Percentiles rank a stretch among this genome's conserved stretches.
These are phyloP conservation scores for Amylocarpus encephaloides DNA, from an alignment of 2,329 filamentous ascomycete genomes.

Conservation along the genomic window DNA sequence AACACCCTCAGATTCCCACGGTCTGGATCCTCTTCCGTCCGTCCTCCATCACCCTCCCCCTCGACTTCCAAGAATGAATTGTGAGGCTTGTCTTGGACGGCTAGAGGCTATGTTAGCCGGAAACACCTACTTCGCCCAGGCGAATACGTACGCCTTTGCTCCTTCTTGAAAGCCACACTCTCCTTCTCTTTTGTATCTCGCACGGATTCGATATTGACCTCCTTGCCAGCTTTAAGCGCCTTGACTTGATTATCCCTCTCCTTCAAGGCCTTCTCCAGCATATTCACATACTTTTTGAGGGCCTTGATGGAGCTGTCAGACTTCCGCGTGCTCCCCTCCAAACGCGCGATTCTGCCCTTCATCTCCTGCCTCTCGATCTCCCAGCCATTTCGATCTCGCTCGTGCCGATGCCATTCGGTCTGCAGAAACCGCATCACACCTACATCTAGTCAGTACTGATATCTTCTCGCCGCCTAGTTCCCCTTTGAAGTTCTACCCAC, in stretches of 20 bases:
- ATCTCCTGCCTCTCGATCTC: slow-evolving; percentile 99
- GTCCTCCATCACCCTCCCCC: slow-evolving; percentile 39
- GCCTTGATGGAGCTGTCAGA: slow-evolving; percentile 85
- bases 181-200: slow-evolving; percentile 42
- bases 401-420: slow-evolving; percentile 97
- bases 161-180: slow-evolving; percentile 47
- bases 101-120: slow-evolving; percentile 9
- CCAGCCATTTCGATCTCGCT: slow-evolving; percentile 96
- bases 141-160: slow-evolving; percentile 45
- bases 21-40: slow-evolving; percentile 33
- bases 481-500: slow-evolving; percentile 34
- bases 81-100: slow-evolving; percentile 23
- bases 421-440: slow-evolving; percentile 99
- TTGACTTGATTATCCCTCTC: slow-evolving; percentile 71
- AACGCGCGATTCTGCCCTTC: slow-evolving; percentile 91
- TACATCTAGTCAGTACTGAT: slow-evolving; percentile 60
- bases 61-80: slow-evolving; percentile 38
- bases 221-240: slow-evolving; percentile 39
- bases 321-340: slow-evolving; percentile 84
- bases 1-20: slow-evolving; percentile 52
- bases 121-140: background rate
- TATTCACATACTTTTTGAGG: slow-evolving; percentile 80
- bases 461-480: background rate
- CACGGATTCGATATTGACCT: slow-evolving; percentile 33
- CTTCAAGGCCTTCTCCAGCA: slow-evolving; percentile 83